phyloP scores from a whole-genome alignment of 495 filamentous ascomycete species.

The Talaromyces nanjingensis region DNA sequence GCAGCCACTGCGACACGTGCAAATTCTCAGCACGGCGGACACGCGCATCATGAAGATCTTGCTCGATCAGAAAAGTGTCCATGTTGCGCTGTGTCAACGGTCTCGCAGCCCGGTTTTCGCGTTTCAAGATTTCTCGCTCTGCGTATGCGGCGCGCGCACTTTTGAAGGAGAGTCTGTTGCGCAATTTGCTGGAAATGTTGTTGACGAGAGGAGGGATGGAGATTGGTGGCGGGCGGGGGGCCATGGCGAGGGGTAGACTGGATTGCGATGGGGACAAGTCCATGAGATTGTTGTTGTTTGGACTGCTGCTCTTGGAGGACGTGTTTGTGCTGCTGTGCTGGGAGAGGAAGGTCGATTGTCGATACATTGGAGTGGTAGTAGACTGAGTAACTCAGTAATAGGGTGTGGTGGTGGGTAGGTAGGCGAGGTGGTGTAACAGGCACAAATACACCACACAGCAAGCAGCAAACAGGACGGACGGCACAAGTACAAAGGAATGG shows the following conservation, averaged over 20 bases:
- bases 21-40: conserved; percentile 50
- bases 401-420: neutral
- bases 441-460: neutral
- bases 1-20: conserved; percentile 64
- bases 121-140: conserved; percentile 33
- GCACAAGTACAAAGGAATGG: neutral
- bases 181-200: conserved; percentile 24
- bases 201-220: neutral
- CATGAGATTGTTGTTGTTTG: neutral
- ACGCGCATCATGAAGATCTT: conserved; percentile 48
- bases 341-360: neutral
- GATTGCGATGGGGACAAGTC: conserved; percentile 1
- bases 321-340: neutral
- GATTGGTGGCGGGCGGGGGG: neutral
- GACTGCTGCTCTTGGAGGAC: neutral
- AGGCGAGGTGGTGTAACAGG: neutral
- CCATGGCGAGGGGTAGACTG: neutral
- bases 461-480: neutral
- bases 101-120: conserved; percentile 33
- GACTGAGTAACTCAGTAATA: neutral
- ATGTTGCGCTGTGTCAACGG: conserved; percentile 40
- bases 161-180: conserved; percentile 29
- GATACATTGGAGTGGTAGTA: neutral
- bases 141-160: conserved; percentile 29
- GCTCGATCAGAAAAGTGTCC: conserved; percentile 35